Evolutionary conservation across 2,329 filamentous ascomycete species (phyloP), one percentile per base, ranked within the genome.

Genomic region (Ascosphaera apis): DNA sequence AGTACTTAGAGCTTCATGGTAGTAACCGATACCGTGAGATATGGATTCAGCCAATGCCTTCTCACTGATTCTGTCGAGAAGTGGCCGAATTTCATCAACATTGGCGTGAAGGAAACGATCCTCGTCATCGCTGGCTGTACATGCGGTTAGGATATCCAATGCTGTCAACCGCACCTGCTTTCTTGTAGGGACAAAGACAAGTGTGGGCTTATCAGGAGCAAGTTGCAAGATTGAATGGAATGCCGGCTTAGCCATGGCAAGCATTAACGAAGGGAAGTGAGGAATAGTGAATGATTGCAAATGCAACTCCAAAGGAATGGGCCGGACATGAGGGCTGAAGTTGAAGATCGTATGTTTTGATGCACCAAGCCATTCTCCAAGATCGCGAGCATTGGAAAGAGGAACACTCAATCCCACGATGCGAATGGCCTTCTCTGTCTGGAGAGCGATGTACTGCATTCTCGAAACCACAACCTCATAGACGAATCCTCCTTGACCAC

Each of bases 291-390:
- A 98, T 1, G 84, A 86, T 55, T 98, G 88, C 34, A 98, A 77
- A 52, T 93, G 83, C 39, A 98, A 69, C 53, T 95, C 86, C 21
- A 98, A 62, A 15, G 86, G 84, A 13, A 93, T 72, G 1, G 83
- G 78, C 38, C 91, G 76, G 41, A 86, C 75, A 48, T 86, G 77
- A 2, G 88, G 88, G 47, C 82, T 92, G 61, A 98, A 98, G 60
- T 98, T 98, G 66, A 86, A 98, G 43, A 92, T 92, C 34, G 88
- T 91, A 53, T 98, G 88, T 62, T 93, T 95, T 54, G 75, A 91
- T 5, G 86, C 88, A 44, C 91, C 88, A 45, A 98, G 83, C 88
- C 88, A 98, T 57, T 93, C 88, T 36, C 86, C 86, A 47, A 98
- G 70, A 48, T 98, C 88, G 40, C 83, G 72, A 35, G 86, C 84